Base-by-base conservation (phyloP, 257 asterid species). In the Marsdenia floribunda region DNA sequence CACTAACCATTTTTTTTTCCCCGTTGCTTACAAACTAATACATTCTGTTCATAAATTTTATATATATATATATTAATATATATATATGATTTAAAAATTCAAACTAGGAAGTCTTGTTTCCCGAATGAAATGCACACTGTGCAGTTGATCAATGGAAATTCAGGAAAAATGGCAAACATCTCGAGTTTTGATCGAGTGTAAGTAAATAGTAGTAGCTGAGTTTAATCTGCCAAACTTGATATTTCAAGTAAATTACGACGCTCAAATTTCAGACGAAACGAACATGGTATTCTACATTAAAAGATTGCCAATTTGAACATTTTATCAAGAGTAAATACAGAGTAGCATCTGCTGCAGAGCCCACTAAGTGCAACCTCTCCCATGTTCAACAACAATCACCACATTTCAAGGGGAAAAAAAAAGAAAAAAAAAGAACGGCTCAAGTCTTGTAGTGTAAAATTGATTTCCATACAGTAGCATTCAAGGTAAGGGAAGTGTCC, bases 401-500 rank as follows among this genome's bases (percentile, higher is more conserved):
- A 12, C 50, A 14, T 11, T 9, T n/a, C 6, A 26, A 68, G 54
- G 3, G 18, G 10, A 0, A 44, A 44, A 44, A 8, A 8, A 44
- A 44, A 44, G 6, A 8, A 67, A 58, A 60, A 24, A 13, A 60
- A 10, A 7, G 2, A 37, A 63, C 16, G 70, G 52, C 33, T 35
- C 64, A 69, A 19, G 13, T 7, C n/a, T 42, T 21, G 2, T 7
- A 44, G n/a, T 35, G 33, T 42, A 37, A 9, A 70, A 67, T 46
- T 64, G 22, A 35, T n/a, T 18, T 75, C 60, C 42, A 37, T 72
- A 44, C 12, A 44, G 47, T 64, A 50, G 63, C 61, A 63, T 70
- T 71, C 80, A 77, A 60, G 26, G 72, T 61, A 37, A 66, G 35
- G 19, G 64, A 66, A 53, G n/a, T 7, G 16, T 47, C 19, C 7